phyloP scores from a whole-genome alignment of 768 basidiomycete genomes.

The Scleroderma bovista region DNA sequence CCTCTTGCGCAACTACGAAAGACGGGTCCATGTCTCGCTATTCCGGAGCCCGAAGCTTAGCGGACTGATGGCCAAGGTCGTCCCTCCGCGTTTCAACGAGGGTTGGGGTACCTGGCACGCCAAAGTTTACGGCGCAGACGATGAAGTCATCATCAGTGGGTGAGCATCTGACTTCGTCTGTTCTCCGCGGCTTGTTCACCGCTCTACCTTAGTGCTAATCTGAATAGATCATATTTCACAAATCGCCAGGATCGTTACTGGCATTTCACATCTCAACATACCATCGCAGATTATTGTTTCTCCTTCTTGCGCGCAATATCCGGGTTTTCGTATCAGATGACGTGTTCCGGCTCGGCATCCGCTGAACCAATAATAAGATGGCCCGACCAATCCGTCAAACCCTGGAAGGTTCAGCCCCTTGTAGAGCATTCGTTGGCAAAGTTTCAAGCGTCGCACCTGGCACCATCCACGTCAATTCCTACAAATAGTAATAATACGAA shows the following conservation, averaged over 20 bases:
- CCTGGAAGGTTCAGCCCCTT: conserved; percentile 61
- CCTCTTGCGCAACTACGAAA: conserved; percentile 64
- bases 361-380: conserved; percentile 56
- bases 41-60: conserved; percentile 86
- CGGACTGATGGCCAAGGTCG: conserved; percentile 64
- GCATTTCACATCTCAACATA: conserved; percentile 54
- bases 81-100: conserved; percentile 93
- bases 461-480: conserved; percentile 6
- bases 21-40: conserved; percentile 69
- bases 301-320: conserved; percentile 67
- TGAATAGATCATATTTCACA: conserved; percentile 90
- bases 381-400: conserved; percentile 60
- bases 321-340: conserved; percentile 60
- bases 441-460: conserved; percentile 50
- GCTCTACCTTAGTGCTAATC: conserved; percentile 65
- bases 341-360: conserved; percentile 24
- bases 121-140: conserved; percentile 91
- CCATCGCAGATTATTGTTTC: conserved; percentile 77
- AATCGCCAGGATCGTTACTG: conserved; percentile 95
- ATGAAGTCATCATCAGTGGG: conserved; percentile 92
- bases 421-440: conserved; percentile 49
- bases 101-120: conserved; percentile 99
- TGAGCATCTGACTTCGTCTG: conserved; percentile 31
- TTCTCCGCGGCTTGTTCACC: background rate
- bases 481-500: conserved; percentile 19